Percentiles rank a stretch among this genome's conserved stretches.
Evolutionary conservation across 176 grass and related monocot genomes (phyloP).

Genomic region (Saccharum spontaneum): DNA sequence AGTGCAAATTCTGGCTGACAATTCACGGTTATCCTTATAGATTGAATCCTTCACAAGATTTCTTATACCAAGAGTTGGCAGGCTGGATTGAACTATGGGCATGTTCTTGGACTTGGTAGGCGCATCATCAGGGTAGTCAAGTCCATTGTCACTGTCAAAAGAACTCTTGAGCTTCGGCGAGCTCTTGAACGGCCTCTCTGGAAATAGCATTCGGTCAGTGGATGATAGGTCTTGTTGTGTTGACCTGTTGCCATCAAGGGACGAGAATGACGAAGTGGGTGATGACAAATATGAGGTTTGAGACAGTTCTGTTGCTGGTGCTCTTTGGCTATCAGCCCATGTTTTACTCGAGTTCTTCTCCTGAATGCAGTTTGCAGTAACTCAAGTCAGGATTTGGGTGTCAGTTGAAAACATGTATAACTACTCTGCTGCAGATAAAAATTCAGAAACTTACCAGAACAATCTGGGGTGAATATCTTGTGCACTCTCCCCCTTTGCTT

Average conservation of each 20-base stretch:
- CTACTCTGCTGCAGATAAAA: neutral
- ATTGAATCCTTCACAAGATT: slow-evolving; percentile 89
- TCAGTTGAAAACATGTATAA: neutral
- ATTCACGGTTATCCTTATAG: slow-evolving; percentile 63
- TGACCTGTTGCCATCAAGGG: slow-evolving; percentile 80
- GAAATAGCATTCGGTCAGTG: slow-evolving; percentile 59
- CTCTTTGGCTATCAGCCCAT: slow-evolving; percentile 64
- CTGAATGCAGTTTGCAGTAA: slow-evolving; percentile 46
- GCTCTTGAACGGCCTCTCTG: slow-evolving; percentile 66
- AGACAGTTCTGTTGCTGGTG: slow-evolving; percentile 51
- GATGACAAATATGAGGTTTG: slow-evolving; percentile 77
- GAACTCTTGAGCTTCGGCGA: slow-evolving; percentile 66
- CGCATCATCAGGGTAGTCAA: slow-evolving; percentile 32
- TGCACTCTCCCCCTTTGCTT: slow-evolving; percentile 51
- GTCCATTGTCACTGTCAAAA: slow-evolving; percentile 43
- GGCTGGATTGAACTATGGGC: slow-evolving; percentile 31
- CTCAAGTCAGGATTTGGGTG: slow-evolving; percentile 15
- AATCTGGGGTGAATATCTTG: slow-evolving; percentile 56
- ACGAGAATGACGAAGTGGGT: slow-evolving; percentile 81
- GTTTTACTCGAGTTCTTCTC: slow-evolving; percentile 76
- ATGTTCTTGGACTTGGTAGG: slow-evolving; percentile 6
- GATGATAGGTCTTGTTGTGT: slow-evolving; percentile 73
- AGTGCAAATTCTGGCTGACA: slow-evolving; percentile 53
- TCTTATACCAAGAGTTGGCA: slow-evolving; percentile 55
- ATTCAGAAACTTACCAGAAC: slow-evolving; percentile 50